Conservation (phyloP, 345 rosid species). For the Corchorus olitorius region DNA sequence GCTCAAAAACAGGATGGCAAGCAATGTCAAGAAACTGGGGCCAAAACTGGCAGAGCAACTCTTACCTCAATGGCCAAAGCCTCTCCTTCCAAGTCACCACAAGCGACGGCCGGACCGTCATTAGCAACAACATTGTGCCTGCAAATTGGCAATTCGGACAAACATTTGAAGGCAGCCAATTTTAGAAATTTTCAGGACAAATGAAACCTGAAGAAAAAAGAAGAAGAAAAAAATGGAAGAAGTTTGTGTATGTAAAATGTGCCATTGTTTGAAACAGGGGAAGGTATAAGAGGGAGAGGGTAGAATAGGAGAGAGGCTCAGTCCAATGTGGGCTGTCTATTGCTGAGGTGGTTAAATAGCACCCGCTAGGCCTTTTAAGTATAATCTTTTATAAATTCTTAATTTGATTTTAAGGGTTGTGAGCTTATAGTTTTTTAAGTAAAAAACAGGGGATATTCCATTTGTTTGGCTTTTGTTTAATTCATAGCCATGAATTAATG, state of each 20-base stretch:
- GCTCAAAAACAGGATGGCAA: constrained; percentile 89
- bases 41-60: constrained; percentile 98
- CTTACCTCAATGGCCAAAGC: constrained; percentile 74
- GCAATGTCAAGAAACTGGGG: constrained; percentile 98
- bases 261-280: constrained; percentile 24
- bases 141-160: constrained; percentile 86
- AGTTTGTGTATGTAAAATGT: constrained; percentile 25
- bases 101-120: constrained; percentile 77
- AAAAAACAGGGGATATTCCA: constrained; percentile 1
- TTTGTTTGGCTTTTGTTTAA: background rate
- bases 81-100: constrained; percentile 91
- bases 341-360: constrained; percentile 77
- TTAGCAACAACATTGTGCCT: constrained; percentile 63
- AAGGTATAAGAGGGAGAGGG: constrained; percentile 22
- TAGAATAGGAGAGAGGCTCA: constrained; percentile 20
- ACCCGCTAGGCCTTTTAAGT: constrained; percentile 60
- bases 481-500: background rate
- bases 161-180: constrained; percentile 74
- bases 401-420: background rate
- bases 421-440: constrained; percentile 7
- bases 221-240: background rate
- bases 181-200: constrained; percentile 30
- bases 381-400: background rate
- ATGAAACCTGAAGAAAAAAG: background rate
- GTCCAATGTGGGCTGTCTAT: constrained; percentile 38